These are phyloP conservation scores for Fusarium verrucosum DNA, from an alignment of 2,329 filamentous ascomycete genomes.

Conservation along the genomic window DNA sequence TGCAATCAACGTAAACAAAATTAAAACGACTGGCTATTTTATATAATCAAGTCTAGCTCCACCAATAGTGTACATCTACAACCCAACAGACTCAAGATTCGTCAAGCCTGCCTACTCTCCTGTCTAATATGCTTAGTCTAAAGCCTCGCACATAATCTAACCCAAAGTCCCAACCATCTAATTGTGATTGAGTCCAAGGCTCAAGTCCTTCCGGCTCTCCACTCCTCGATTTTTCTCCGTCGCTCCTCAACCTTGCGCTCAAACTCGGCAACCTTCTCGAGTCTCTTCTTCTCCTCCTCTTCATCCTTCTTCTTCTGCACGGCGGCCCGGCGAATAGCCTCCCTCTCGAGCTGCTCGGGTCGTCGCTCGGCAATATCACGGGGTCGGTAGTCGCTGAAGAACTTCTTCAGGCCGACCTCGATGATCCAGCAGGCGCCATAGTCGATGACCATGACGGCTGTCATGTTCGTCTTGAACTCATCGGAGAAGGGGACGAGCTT, in stretches of 20 bases:
- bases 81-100: neutral
- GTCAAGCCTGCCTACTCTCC: slow-evolving; percentile 4
- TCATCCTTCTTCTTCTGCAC: slow-evolving; percentile 56
- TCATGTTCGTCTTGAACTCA: slow-evolving; percentile 91
- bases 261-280: slow-evolving; percentile 67
- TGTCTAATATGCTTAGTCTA: slow-evolving; percentile 29
- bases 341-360: slow-evolving; percentile 84
- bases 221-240: slow-evolving; percentile 58
- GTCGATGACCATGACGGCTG: slow-evolving; percentile 84
- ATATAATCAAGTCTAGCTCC: slow-evolving; percentile 35
- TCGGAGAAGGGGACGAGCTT: slow-evolving; percentile 88
- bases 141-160: slow-evolving; percentile 25
- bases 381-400: slow-evolving; percentile 91
- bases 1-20: neutral
- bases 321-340: slow-evolving; percentile 69
- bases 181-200: neutral
- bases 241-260: slow-evolving; percentile 66
- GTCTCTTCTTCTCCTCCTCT: slow-evolving; percentile 63
- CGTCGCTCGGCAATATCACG: slow-evolving; percentile 91
- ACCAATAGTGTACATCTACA: slow-evolving; percentile 30
- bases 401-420: slow-evolving; percentile 82
- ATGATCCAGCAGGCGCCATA: slow-evolving; percentile 88
- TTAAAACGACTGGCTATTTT: slow-evolving; percentile 17
- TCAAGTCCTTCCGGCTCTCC: slow-evolving; percentile 51
- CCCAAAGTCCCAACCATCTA: neutral